phyloP scores from a whole-genome alignment of 352 stramenopile species.

The Globisporangium acanthophoron region DNA sequence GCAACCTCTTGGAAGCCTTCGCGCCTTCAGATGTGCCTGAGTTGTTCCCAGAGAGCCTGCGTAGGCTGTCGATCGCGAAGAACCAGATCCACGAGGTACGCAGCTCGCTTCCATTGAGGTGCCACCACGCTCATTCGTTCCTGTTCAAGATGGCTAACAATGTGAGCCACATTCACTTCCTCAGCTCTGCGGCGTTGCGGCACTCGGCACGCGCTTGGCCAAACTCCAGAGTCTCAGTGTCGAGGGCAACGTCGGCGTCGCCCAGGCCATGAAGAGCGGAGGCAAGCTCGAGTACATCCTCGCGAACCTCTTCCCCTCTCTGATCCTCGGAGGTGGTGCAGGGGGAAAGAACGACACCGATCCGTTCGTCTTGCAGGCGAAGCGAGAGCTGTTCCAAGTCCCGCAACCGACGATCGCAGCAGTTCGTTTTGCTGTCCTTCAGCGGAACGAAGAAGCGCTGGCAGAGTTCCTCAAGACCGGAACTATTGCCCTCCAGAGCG shows the following conservation, averaged over 20 bases:
- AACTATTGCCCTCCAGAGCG: background rate
- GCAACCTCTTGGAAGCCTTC: constrained; percentile 45
- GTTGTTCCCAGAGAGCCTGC: constrained; percentile 36
- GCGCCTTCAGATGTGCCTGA: constrained; percentile 14
- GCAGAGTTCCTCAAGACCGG: constrained; percentile 20
- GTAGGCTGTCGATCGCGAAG: constrained; percentile 40
- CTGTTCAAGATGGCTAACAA: background rate
- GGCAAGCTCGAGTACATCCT: constrained; percentile 38
- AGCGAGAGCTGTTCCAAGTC: constrained; percentile 20
- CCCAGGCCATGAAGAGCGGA: constrained; percentile 23
- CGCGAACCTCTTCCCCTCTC: constrained; percentile 30
- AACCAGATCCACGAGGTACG: constrained; percentile 62
- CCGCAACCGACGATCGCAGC: constrained; percentile 7
- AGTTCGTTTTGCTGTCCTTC: constrained; percentile 19
- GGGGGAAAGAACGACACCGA: background rate
- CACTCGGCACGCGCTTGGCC: constrained; percentile 30
- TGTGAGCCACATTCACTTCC: background rate
- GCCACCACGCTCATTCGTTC: too few relatives aligned
- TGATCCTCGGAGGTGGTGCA: constrained; percentile 9
- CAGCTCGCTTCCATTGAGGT: background rate
- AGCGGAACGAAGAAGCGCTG: constrained; percentile 17
- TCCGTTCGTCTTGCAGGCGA: background rate
- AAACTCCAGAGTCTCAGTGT: constrained; percentile 39
- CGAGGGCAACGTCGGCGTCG: constrained; percentile 36
- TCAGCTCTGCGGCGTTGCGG: constrained; percentile 46